Evolutionary conservation across 345 rosid species (phyloP).

Genomic region (Boechera divaricarpa): DNA sequence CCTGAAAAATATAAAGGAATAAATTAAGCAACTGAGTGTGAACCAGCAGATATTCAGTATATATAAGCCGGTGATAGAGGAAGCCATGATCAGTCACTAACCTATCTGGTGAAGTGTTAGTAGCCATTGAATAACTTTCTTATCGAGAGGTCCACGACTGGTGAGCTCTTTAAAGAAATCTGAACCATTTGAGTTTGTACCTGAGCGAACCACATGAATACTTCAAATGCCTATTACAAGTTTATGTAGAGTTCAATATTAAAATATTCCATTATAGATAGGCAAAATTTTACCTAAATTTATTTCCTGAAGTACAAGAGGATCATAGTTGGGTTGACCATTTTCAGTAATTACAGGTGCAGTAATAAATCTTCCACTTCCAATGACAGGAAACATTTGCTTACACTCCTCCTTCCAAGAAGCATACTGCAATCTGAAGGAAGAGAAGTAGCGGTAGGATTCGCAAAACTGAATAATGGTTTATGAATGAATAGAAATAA

Average conservation of each 20-base stretch:
- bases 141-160: constrained; percentile 66
- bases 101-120: constrained; percentile 95
- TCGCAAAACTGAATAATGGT: not conserved
- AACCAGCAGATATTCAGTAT: not conserved
- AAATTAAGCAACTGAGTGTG: not conserved
- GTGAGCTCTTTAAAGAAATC: constrained; percentile 60
- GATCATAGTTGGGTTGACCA: constrained; percentile 83
- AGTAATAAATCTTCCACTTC: constrained; percentile 83
- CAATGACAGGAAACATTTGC: constrained; percentile 74
- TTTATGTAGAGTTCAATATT: not conserved
- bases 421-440: constrained; percentile 70
- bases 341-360: constrained; percentile 89
- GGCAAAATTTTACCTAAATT: constrained; percentile 33
- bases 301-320: constrained; percentile 75
- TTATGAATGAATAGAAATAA: not conserved
- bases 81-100: constrained; percentile 46
- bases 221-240: constrained; percentile 25
- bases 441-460: constrained; percentile 7
- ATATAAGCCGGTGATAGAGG: not conserved
- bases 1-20: constrained; percentile 48
- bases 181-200: constrained; percentile 49
- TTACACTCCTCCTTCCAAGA: constrained; percentile 83
- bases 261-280: not conserved
- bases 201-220: constrained; percentile 33
- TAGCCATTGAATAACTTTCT: constrained; percentile 83